Percentiles rank a stretch among this genome's conserved stretches.
Conservation (phyloP, 129 eudicot genomes). For the Tagetes patula region DNA sequence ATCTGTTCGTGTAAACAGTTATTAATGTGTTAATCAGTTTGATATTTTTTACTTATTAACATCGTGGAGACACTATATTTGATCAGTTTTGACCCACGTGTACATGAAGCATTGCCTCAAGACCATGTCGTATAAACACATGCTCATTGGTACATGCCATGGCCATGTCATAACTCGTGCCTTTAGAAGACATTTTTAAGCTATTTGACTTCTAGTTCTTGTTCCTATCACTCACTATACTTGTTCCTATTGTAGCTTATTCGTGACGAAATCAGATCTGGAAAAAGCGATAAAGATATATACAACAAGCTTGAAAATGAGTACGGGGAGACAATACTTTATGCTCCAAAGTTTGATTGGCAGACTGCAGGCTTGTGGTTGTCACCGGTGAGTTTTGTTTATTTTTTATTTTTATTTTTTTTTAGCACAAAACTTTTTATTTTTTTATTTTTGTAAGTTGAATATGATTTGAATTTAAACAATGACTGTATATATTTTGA, state of each 20-base stretch:
- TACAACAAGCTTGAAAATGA: conserved; percentile 82
- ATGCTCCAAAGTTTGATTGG: conserved; percentile 86
- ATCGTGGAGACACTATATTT: not conserved
- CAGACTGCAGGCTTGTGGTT: conserved; percentile 97
- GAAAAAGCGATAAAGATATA: conserved; percentile 85
- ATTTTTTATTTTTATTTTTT: not conserved
- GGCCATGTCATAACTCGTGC: no score
- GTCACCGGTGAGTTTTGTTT: conserved; percentile 56
- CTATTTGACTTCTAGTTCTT: no score
- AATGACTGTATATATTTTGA: not conserved
- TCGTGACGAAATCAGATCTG: conserved; percentile 82
- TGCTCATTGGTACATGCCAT: no score
- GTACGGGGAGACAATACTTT: conserved; percentile 87
- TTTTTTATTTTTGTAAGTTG: not conserved
- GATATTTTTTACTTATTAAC: not conserved
- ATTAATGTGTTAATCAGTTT: not conserved
- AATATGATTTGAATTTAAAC: not conserved
- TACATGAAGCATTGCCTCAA: not conserved
- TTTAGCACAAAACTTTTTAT: not conserved
- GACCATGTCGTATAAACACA: not conserved
- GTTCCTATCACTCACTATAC: not conserved
- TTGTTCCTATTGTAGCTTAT: conserved; percentile 53
- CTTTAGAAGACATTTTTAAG: no score
- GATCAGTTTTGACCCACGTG: not conserved
- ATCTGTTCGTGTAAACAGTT: not conserved